Conservation (phyloP, 2,329 filamentous ascomycete genomes). For the Pseudogymnoascus sp. region DNA sequence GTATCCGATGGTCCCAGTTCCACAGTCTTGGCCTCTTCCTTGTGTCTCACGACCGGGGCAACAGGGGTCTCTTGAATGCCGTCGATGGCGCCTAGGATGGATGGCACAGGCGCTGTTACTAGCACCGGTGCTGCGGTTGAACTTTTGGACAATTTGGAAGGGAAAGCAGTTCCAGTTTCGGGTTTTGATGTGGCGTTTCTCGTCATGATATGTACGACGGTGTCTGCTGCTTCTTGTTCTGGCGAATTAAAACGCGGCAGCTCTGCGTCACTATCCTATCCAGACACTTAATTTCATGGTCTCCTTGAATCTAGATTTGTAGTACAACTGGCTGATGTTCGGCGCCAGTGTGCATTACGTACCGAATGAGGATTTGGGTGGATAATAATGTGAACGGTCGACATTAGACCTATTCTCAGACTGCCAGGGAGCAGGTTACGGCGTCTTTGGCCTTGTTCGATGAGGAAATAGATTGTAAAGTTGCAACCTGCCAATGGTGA, state of each 20-base stretch:
- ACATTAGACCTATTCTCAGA: background rate
- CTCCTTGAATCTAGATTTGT: background rate
- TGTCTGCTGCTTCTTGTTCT: background rate
- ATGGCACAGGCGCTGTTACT: background rate
- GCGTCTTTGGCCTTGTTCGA: background rate
- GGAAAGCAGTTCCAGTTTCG: background rate
- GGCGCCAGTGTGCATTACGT: background rate
- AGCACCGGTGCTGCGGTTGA: background rate
- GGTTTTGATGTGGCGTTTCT: background rate
- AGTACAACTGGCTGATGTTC: background rate
- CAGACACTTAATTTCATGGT: background rate
- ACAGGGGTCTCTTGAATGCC: background rate
- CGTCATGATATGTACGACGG: background rate
- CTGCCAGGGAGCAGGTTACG: background rate
- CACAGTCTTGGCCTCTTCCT: background rate
- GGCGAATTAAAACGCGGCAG: background rate
- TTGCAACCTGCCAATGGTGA: background rate
- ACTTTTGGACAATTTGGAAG: background rate
- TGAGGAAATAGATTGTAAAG: background rate
- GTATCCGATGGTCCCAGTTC: background rate
- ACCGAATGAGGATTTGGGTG: background rate
- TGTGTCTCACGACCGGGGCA: background rate
- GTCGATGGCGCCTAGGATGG: background rate
- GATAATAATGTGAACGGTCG: background rate
- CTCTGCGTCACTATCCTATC: background rate